phyloP scores from a whole-genome alignment of 768 basidiomycete genomes.

The Podaxis pistillaris region DNA sequence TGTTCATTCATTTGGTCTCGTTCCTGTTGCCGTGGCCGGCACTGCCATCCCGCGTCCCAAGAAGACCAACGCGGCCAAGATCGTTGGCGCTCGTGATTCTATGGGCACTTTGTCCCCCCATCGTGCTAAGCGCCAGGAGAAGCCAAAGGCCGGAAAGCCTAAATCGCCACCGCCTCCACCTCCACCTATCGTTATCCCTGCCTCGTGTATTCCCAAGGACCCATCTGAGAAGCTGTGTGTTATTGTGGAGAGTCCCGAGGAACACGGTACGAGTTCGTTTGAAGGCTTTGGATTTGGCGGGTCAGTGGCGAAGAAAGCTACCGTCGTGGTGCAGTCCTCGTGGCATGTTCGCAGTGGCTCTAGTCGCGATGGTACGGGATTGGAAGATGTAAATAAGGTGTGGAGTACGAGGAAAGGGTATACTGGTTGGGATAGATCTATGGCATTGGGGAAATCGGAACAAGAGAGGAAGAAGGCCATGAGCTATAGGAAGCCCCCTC shows the following conservation, averaged over 20 bases:
- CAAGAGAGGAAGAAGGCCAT: conserved; percentile 20
- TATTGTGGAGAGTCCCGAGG: conserved; percentile 35
- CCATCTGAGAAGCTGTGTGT: conserved; percentile 23
- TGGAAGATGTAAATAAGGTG: conserved; percentile 20
- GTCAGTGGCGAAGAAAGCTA: conserved; percentile 9
- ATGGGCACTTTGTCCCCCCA: conserved; percentile 16
- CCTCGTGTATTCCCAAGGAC: conserved; percentile 14
- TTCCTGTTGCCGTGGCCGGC: conserved; percentile 6
- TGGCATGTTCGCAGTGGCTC: conserved; percentile 14
- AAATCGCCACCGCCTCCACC: conserved; percentile 15
- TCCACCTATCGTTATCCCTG: conserved; percentile 9
- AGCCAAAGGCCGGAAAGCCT: conserved; percentile 8
- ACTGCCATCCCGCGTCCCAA: conserved; percentile 6
- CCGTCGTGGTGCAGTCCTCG: background rate
- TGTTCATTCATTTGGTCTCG: background rate
- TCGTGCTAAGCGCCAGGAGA: conserved; percentile 10
- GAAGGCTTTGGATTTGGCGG: conserved; percentile 25
- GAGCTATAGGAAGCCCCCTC: conserved; percentile 28
- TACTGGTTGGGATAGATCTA: conserved; percentile 23
- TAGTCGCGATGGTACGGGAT: conserved; percentile 12
- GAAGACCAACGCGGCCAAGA: conserved; percentile 17
- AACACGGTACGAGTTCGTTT: conserved; percentile 25
- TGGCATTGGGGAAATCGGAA: conserved; percentile 9
- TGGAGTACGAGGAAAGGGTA: conserved; percentile 29
- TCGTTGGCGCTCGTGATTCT: conserved; percentile 23